Evolutionary conservation across 2,329 filamentous ascomycete genomes (phyloP), one percentile per base, ranked within the genome.

Genomic region (Bipolaris oryzae): DNA sequence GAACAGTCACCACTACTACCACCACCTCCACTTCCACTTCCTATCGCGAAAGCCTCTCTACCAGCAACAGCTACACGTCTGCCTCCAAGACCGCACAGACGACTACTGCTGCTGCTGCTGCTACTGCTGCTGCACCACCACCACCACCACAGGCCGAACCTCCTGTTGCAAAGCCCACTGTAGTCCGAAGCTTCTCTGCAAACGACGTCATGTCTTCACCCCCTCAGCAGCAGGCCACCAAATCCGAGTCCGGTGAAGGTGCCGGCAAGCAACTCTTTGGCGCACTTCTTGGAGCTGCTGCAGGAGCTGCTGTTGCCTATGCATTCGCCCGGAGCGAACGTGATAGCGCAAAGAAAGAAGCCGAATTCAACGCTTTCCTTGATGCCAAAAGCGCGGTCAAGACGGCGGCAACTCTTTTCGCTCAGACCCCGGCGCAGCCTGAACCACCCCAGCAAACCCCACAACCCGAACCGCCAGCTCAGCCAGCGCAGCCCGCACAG

Each of bases 281-380:
- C 7, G 89, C 90, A 7, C 80, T 96, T 10, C 82, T 96, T 46
- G 91, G 91, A 41, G 90, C 89, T 31, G 91, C 90, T 15, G 90
- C 90, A 16, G 90, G 89, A 37, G 90, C 88, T 34, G 89, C 89
- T 9, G 80, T 90, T 38, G 89, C 90, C 9, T 96, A 95, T 76
- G 87, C 86, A 20, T 87, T 92, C 79, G 82, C 87, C 61, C 87
- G 84, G 63, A 82, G 82, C 57, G 87, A 89, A 61, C 69, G 73
- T 48, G 77, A 80, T 49, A 80, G 78, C 57, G 77, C 77, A 20
- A 74, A 72, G 57, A 77, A 79, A 55, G 80, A 81, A 60, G 64
- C 73, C 4, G 77, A 76, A 18, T 77, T 76, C 64, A 70, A 68
- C 50, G 69, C 72, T 16, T 74, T 71, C 66, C 67, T 72, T 61